These are phyloP conservation scores for Zygosaccharomyces rouxii DNA, from an alignment of 805 yeast species.

Conservation along the genomic window DNA sequence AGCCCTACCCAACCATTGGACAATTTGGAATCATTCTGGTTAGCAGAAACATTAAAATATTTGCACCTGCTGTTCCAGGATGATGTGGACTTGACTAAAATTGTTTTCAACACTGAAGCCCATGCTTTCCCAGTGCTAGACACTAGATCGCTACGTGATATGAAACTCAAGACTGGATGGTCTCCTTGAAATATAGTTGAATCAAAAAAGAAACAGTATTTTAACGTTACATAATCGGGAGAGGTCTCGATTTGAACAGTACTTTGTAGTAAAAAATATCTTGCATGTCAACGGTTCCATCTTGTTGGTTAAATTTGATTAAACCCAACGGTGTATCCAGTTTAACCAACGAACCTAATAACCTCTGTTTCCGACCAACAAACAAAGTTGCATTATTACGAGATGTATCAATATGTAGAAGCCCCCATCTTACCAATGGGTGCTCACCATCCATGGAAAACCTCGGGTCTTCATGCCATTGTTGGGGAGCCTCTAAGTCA, in stretches of 20 bases:
- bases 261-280: slow-evolving; percentile 59
- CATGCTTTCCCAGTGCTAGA: slow-evolving; percentile 80
- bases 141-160: slow-evolving; percentile 8
- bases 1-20: slow-evolving; percentile 53
- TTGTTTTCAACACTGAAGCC: slow-evolving; percentile 88
- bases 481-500: slow-evolving; percentile 47
- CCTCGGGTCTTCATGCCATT: slow-evolving; percentile 34
- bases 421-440: slow-evolving; percentile 26
- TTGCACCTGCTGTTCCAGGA: slow-evolving; percentile 75
- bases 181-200: slow-evolving; percentile 9
- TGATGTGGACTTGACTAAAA: slow-evolving; percentile 58
- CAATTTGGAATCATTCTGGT: slow-evolving; percentile 90
- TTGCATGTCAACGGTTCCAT: slow-evolving; percentile 44
- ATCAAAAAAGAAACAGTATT: background rate
- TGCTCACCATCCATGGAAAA: slow-evolving; percentile 18
- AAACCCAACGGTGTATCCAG: slow-evolving; percentile 65
- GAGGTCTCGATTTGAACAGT: slow-evolving; percentile 62
- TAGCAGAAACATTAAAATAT: slow-evolving; percentile 88
- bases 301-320: slow-evolving; percentile 39
- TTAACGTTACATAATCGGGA: slow-evolving; percentile 62
- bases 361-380: slow-evolving; percentile 65
- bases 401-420: slow-evolving; percentile 20
- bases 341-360: slow-evolving; percentile 56
- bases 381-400: slow-evolving; percentile 48
- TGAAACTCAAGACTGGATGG: slow-evolving; percentile 31